Evolutionary conservation across 805 yeast species (phyloP).

Genomic region (Henningerozyma blattae): DNA sequence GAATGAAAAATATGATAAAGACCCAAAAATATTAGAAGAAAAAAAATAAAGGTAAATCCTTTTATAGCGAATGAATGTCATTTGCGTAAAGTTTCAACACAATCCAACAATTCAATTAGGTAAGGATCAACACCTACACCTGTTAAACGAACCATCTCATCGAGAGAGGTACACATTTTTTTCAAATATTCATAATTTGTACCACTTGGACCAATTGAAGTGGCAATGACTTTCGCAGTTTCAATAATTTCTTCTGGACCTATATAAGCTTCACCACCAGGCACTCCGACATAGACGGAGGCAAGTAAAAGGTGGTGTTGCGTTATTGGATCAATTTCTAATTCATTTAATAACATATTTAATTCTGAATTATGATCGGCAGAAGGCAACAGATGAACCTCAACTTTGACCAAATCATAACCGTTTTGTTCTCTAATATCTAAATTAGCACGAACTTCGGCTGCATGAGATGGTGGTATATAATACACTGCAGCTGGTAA

Average conservation of each 20-base stretch:
- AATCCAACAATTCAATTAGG: conserved; percentile 25
- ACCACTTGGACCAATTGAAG: conserved; percentile 70
- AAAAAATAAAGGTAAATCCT: not conserved
- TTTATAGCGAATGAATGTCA: not conserved
- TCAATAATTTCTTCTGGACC: conserved; percentile 59
- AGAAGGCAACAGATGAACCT: conserved; percentile 35
- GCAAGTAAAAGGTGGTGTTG: too few species aligned
- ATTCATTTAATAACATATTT: too few species aligned
- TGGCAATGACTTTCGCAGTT: conserved; percentile 51
- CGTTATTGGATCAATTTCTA: conserved; percentile 19
- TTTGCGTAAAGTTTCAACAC: conserved; percentile 13
- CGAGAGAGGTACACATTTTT: conserved; percentile 39
- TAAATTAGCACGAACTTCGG: conserved; percentile 51
- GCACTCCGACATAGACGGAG: conserved; percentile 69
- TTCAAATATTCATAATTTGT: conserved; percentile 59
- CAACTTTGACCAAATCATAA: conserved; percentile 56
- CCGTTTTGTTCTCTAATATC: conserved; percentile 87
- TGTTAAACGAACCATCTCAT: conserved; percentile 25
- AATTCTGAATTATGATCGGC: not conserved
- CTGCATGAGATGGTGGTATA: conserved; percentile 52
- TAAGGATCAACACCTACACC: conserved; percentile 33
- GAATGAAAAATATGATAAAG: too few species aligned
- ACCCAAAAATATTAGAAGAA: too few species aligned
- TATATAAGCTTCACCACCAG: conserved; percentile 67
- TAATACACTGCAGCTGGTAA: conserved; percentile 78